Percentiles rank a stretch among this genome's conserved stretches.
These are phyloP conservation scores for Cicer cuneatum DNA, from an alignment of 306 rosid genomes.

Conservation along the genomic window DNA sequence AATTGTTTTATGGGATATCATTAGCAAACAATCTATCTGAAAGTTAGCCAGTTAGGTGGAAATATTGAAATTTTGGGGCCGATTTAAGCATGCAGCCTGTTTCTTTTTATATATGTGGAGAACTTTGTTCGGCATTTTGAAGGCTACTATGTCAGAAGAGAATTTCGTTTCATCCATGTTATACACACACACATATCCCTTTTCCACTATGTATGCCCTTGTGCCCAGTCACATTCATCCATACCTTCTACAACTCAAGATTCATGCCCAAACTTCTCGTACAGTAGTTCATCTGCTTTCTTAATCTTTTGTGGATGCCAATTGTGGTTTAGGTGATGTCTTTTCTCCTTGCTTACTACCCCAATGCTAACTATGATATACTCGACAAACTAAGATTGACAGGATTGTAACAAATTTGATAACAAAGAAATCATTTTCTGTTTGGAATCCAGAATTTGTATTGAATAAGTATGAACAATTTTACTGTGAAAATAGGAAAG, in stretches of 20 bases:
- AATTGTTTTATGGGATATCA: slow-evolving; percentile 5
- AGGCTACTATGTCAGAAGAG: slow-evolving; percentile 4
- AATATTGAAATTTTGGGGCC: slow-evolving; percentile 28
- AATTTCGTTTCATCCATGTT: neutral
- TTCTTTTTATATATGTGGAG: neutral
- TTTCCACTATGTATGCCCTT: neutral
- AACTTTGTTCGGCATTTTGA: slow-evolving; percentile 4
- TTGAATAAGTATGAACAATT: too few relatives aligned
- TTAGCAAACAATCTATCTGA: slow-evolving; percentile 29
- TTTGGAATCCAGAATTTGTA: too few relatives aligned
- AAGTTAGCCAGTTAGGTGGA: slow-evolving; percentile 19
- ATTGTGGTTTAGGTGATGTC: slow-evolving; percentile 7
- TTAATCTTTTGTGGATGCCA: slow-evolving; percentile 15
- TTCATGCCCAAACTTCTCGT: neutral
- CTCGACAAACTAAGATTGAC: neutral
- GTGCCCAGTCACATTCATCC: slow-evolving; percentile 15
- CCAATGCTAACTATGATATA: neutral
- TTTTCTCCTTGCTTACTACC: slow-evolving; percentile 15
- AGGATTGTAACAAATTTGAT: neutral
- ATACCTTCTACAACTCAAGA: slow-evolving; percentile 1
- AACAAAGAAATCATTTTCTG: neutral
- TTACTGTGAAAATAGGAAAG: too few relatives aligned
- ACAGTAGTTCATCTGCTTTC: slow-evolving; percentile 12
- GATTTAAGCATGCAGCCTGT: neutral
- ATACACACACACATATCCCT: neutral